Percentiles rank a stretch among this genome's conserved stretches.
These are phyloP conservation scores for Penicillium nucicola DNA, from an alignment of 495 filamentous ascomycete species.

Conservation along the genomic window DNA sequence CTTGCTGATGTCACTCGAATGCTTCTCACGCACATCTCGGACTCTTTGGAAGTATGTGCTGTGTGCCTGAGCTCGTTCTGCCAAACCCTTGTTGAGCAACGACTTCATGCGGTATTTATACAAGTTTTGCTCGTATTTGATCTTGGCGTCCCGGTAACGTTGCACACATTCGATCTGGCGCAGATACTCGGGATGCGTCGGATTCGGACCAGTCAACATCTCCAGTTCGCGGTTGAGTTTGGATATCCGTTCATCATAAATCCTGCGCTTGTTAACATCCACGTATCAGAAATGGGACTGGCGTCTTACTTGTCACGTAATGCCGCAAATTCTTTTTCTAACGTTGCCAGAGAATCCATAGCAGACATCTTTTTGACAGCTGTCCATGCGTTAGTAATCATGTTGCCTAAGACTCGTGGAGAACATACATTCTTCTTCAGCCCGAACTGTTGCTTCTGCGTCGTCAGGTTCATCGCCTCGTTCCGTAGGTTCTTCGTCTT, in stretches of 20 bases:
- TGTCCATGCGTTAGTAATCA: conserved; percentile 46
- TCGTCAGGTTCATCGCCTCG: conserved; percentile 41
- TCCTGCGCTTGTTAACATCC: conserved; percentile 45
- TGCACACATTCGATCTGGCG: conserved; percentile 82
- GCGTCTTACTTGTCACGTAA: conserved; percentile 77
- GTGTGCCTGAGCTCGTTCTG: conserved; percentile 76
- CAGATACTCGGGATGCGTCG: conserved; percentile 84
- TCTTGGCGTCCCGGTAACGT: conserved; percentile 73
- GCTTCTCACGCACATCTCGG: conserved; percentile 74
- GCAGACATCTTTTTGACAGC: conserved; percentile 77
- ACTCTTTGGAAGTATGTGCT: conserved; percentile 82
- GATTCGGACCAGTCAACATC: conserved; percentile 69
- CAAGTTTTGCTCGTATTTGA: conserved; percentile 68
- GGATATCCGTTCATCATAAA: conserved; percentile 82
- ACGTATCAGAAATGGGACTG: not conserved
- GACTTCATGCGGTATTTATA: conserved; percentile 69
- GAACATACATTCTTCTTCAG: conserved; percentile 70
- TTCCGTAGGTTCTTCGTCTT: conserved; percentile 46
- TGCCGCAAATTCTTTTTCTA: conserved; percentile 81
- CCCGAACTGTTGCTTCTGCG: conserved; percentile 35
- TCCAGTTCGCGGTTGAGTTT: conserved; percentile 79
- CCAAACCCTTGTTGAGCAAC: conserved; percentile 68
- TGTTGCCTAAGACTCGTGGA: not conserved
- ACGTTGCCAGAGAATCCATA: conserved; percentile 69
- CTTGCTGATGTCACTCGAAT: conserved; percentile 76